Conservation (phyloP, 306 rosid genomes). For the Ochetophila trinervis region DNA sequence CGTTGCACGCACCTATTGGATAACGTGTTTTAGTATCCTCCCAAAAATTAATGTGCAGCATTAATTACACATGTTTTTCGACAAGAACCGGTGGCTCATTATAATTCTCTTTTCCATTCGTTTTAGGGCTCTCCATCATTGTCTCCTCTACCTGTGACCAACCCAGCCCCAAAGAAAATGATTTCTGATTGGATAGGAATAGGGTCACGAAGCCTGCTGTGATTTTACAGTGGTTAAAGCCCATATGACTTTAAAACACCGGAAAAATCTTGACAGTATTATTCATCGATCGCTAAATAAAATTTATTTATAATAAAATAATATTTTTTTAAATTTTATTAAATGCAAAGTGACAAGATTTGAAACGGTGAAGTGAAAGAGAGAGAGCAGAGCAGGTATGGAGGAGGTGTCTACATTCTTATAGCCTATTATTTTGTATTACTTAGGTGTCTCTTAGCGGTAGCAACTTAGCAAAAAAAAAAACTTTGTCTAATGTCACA, state of each 20-base stretch:
- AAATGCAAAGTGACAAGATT: conserved; percentile 25
- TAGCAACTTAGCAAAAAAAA: too few relatives aligned
- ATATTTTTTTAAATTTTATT: too few relatives aligned
- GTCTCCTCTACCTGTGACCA: conserved; percentile 24
- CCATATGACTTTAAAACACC: too few relatives aligned
- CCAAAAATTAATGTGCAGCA: conserved; percentile 3
- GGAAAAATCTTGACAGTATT: too few relatives aligned
- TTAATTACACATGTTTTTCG: conserved; percentile 7
- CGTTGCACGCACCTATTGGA: not conserved
- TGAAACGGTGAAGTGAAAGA: not conserved
- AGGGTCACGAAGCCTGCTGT: too few relatives aligned
- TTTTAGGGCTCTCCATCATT: conserved; percentile 21
- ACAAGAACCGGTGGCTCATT: conserved; percentile 10
- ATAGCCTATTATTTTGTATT: conserved; percentile 30
- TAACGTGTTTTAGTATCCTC: conserved; percentile 2
- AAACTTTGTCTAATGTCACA: conserved; percentile 31
- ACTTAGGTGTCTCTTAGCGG: conserved; percentile 22
- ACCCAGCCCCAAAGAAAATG: conserved; percentile 21
- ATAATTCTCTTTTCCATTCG: not conserved
- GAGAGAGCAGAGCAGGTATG: not conserved
- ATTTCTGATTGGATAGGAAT: conserved; percentile 38
- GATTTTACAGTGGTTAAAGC: too few relatives aligned
- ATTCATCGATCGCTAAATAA: too few relatives aligned
- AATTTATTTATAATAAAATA: too few relatives aligned
- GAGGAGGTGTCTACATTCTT: not conserved